phyloP scores from a whole-genome alignment of 2,329 filamentous ascomycete genomes.

The Cryphonectria parasitica region DNA sequence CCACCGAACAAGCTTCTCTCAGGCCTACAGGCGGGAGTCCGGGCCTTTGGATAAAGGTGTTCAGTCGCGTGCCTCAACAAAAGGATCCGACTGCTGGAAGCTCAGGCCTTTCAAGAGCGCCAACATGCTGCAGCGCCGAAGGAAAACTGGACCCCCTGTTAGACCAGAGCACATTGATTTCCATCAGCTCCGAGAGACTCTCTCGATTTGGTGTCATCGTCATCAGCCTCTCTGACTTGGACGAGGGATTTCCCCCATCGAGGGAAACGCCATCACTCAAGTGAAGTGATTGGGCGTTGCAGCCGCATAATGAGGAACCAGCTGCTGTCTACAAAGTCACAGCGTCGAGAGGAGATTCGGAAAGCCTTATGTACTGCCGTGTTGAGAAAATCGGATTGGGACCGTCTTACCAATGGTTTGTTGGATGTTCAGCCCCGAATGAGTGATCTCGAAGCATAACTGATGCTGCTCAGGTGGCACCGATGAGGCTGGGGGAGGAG shows the following conservation, averaged over 20 bases:
- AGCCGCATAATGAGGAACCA: neutral
- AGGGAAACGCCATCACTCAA: neutral
- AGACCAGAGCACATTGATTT: neutral
- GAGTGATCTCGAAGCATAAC: neutral
- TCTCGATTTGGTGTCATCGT: neutral
- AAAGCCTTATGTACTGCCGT: neutral
- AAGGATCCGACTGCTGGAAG: neutral
- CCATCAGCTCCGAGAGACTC: neutral
- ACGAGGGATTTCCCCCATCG: neutral
- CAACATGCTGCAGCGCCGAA: neutral
- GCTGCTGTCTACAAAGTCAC: neutral
- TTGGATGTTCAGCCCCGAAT: neutral
- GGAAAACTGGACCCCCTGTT: neutral
- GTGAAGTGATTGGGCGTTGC: neutral
- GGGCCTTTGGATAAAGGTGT: neutral
- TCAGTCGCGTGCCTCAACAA: neutral
- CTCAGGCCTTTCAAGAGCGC: neutral
- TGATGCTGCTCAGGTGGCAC: neutral
- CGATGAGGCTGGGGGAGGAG: neutral
- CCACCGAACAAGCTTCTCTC: constrained; percentile 11
- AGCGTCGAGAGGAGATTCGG: neutral
- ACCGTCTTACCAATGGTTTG: neutral
- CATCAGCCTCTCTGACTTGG: neutral
- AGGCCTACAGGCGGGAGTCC: neutral
- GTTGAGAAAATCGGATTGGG: neutral